Evolutionary conservation across 2,329 filamentous ascomycete species (phyloP).

Genomic region (Lizonia empirigonia): DNA sequence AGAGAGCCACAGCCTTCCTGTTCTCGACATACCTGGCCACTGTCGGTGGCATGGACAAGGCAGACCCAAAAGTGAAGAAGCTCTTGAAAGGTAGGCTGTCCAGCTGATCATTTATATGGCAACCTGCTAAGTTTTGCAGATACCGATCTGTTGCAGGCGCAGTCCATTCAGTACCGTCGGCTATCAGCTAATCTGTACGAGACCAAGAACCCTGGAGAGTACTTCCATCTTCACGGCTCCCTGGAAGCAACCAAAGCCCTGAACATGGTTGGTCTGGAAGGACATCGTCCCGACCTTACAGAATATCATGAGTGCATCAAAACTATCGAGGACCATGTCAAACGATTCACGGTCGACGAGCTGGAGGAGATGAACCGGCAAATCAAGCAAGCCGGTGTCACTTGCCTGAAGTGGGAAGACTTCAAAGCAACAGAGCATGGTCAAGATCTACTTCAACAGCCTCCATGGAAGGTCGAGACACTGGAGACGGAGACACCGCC

Average conservation of each 20-base stretch:
- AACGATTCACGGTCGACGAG: conserved; percentile 46
- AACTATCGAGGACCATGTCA: conserved; percentile 51
- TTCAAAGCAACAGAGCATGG: conserved; percentile 50
- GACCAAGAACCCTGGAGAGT: conserved; percentile 69
- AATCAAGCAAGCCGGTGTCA: conserved; percentile 51
- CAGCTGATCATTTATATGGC: conserved; percentile 1
- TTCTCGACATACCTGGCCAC: conserved; percentile 65
- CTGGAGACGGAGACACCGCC: conserved; percentile 60
- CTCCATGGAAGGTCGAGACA: conserved; percentile 56
- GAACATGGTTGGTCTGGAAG: conserved; percentile 70
- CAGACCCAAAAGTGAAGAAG: conserved; percentile 53
- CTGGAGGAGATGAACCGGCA: conserved; percentile 51
- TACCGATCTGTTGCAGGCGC: conserved; percentile 72
- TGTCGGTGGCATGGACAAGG: conserved; percentile 57
- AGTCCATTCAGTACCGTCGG: conserved; percentile 72
- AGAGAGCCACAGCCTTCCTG: conserved; percentile 60
- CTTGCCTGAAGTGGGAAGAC: conserved; percentile 50
- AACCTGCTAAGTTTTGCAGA: conserved; percentile 54
- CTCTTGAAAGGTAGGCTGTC: conserved; percentile 49
- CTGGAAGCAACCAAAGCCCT: conserved; percentile 72
- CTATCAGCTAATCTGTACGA: conserved; percentile 75
- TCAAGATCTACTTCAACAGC: conserved; percentile 47
- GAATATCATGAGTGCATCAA: conserved; percentile 51
- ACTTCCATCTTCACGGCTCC: conserved; percentile 77
- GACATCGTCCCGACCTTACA: conserved; percentile 64